Base-by-base conservation (phyloP, 2,329 filamentous ascomycete species). In the Paraphoma sp. region DNA sequence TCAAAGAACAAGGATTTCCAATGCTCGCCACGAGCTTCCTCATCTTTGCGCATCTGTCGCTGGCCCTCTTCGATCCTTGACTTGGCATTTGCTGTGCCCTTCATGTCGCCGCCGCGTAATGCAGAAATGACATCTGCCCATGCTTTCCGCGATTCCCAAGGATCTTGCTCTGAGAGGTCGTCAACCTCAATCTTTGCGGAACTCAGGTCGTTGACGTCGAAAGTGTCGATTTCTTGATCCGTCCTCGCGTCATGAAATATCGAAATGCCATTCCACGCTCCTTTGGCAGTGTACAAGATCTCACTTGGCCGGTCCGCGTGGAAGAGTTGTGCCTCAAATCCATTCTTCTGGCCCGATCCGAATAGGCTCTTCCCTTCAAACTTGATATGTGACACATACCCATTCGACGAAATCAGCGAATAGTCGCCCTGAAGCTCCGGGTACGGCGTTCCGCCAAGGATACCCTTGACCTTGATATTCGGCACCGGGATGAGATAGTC, bases 401-500 rank as follows among this genome's bases (percentile, higher is more conserved):
- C 79, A 28, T 71, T 75, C 1, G 79, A 80, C 0, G 73, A 77
- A 4, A 79, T 70, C 43, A 82, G 76, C 2, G 71, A 70, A 51
- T 81, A 80, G 5, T 64, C 72, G 1, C 79, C 79, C 11, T 70
- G 64, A 14, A 82, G 60, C 59, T 82, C 80, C 2, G 80, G 79
- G 54, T 81, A 81, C 0, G 79, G 77, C 5, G 69, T 71, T 6
- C 79, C 80, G 17, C 72, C 75, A 14, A 81, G 38, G 6, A 82
- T 71, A 0, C 80, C 79, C 42, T 78, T 78, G n/a, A 81, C 77
- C 53, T 79, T 80, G 12, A 81, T 73, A 45, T 79, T 75, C 0
- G 80, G 79, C 5, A 81, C 65, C 1, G 80, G 79, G 28, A 81
- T 77, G 2, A 81, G 58, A 54, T 80, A 81, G 53, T 80, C 75